Percentiles rank a stretch among this genome's conserved stretches.
phyloP scores from a whole-genome alignment of 2,329 filamentous ascomycete genomes.

The Xylaria sp. region DNA sequence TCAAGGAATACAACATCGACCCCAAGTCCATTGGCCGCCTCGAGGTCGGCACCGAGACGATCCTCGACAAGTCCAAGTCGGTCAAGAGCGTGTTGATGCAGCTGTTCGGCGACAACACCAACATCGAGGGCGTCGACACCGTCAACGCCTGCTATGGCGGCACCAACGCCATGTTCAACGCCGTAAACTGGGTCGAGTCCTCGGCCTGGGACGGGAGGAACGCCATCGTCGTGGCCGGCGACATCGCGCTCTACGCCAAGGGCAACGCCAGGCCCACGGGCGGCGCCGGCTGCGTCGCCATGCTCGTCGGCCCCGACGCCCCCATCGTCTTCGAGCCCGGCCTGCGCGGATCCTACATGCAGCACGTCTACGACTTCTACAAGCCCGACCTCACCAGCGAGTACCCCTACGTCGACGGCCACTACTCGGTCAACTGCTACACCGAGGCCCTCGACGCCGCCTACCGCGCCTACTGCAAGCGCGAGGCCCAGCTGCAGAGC shows the following conservation, averaged over 20 bases:
- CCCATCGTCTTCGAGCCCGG: conserved; percentile 78
- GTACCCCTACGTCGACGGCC: conserved; percentile 83
- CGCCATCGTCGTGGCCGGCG: conserved; percentile 77
- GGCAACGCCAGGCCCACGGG: conserved; percentile 80
- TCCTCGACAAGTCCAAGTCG: conserved; percentile 88
- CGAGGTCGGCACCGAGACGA: conserved; percentile 84
- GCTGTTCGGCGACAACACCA: conserved; percentile 81
- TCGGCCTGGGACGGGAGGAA: conserved; percentile 85
- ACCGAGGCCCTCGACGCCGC: conserved; percentile 77
- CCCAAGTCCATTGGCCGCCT: conserved; percentile 75
- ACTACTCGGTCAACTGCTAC: conserved; percentile 83
- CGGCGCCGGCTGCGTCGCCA: conserved; percentile 76
- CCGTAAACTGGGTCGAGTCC: conserved; percentile 83
- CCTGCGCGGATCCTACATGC: conserved; percentile 78
- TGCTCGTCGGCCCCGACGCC: conserved; percentile 78
- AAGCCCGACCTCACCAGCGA: conserved; percentile 87
- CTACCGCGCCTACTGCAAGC: conserved; percentile 79
- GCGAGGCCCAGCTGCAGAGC: conserved; percentile 62
- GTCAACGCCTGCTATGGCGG: conserved; percentile 87
- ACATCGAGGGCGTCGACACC: conserved; percentile 81
- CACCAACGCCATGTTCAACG: conserved; percentile 83
- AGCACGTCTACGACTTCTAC: conserved; percentile 88
- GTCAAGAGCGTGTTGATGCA: conserved; percentile 90
- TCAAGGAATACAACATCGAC: conserved; percentile 84
- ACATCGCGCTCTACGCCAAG: conserved; percentile 86